Conservation (phyloP, 495 filamentous ascomycete genomes). For the Clavariopsis aquatica region DNA sequence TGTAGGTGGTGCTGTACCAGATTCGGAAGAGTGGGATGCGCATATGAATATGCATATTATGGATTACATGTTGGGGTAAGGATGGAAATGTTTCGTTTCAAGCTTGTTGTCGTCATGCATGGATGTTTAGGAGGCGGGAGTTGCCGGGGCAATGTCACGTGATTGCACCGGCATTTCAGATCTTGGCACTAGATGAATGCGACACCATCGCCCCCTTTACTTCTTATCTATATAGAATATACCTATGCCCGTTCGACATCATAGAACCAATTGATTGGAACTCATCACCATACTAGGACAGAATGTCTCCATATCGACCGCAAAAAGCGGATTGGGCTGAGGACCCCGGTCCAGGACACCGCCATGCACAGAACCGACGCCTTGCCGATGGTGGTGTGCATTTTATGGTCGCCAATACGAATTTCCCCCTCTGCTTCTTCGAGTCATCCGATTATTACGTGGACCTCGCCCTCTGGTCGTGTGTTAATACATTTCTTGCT, state of each 20-base stretch:
- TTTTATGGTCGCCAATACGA: too few relatives aligned
- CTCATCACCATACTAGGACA: too few relatives aligned
- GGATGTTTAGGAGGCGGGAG: background rate
- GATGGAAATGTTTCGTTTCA: background rate
- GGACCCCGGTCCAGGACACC: too few relatives aligned
- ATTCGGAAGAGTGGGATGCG: constrained; percentile 67
- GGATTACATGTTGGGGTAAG: constrained; percentile 20
- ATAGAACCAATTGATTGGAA: too few relatives aligned
- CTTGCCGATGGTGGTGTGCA: too few relatives aligned
- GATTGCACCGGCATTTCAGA: background rate
- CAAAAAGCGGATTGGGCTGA: too few relatives aligned
- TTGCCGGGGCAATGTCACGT: background rate
- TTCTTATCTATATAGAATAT: too few relatives aligned
- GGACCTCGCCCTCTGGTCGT: background rate
- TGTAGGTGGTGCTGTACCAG: constrained; percentile 79
- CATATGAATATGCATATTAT: constrained; percentile 43
- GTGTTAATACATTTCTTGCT: background rate
- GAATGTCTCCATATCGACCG: background rate
- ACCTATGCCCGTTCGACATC: too few relatives aligned
- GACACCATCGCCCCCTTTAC: too few relatives aligned
- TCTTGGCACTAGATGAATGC: too few relatives aligned
- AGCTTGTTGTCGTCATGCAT: background rate
- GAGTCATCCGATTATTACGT: background rate
- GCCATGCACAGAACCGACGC: too few relatives aligned
- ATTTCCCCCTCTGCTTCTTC: background rate